Base-by-base conservation (phyloP, 2,329 filamentous ascomycete genomes). In the Podosphaera xanthii region DNA sequence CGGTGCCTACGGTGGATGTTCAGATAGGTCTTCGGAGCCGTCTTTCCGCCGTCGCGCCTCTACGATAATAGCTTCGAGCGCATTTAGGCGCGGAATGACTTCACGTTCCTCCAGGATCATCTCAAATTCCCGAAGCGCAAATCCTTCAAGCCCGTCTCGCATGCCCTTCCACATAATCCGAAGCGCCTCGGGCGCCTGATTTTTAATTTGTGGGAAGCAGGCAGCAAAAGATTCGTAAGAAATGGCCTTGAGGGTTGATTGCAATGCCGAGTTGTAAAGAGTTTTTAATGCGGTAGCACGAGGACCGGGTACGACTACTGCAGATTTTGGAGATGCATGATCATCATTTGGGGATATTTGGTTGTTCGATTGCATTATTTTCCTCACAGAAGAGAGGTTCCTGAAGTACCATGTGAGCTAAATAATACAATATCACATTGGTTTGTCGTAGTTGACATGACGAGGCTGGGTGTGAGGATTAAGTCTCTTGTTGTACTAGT, bases 151-250 rank as follows among this genome's bases (percentile, higher is more conserved):
- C 63, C 77, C 72, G 12, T 74, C 75, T 9, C 80, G 75, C 76
- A 83, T 79, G 66, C 78, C 76, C 58, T 69, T 68, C 71, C 82
- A 80, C 48, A 82, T 75, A 63, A 75, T 73, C 62, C 71, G 72
- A 64, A 83, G 71, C 44, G 76, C 73, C 6, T 69, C 71, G 33
- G 77, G 76, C 30, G 78, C 74, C 61, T 73, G 70, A 46, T 69
- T 67, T 22, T 77, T 75, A n/a, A 82, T 72, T 30, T 76, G 80
- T 50, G 81, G 80, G 67, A 81, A 84, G 70, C 81, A 84, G 1
- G 75, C 72, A 1, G 76, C 75, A 64, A 83, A 77, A 67, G 79
- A 79, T 56, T 76, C 73, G 71, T 75, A 79, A 62, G 71, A 74
- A 59, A 83, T 72, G 66, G 77, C 76, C 63, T 69, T 71, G 38